Evolutionary conservation across 805 yeast species (phyloP), one percentile per base, ranked within the genome.

Genomic region (Vanderwaltozyma verrucispora): DNA sequence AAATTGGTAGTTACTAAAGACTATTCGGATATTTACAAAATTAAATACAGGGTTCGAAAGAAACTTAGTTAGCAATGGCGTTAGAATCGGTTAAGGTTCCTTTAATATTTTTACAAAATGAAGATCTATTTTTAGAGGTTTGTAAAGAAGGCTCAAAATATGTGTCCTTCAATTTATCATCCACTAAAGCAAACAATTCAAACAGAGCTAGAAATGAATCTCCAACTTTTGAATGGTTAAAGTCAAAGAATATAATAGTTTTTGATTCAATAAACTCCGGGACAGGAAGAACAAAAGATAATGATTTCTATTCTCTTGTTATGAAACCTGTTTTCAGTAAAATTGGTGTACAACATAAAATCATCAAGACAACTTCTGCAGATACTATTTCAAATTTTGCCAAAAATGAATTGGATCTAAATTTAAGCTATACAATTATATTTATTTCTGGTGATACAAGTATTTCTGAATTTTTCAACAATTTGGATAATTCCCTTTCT

Each of bases 401-500:
- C 0, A 24, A 39, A 5, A 25, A 36, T 10, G 4, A 39, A 1
- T 42, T 72, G 6, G 45, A 51, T n/a, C 26, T 35, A 0, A 36
- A 47, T 0, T 25, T 40, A 9, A 32, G 42, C 11, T 51, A 65
- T 18, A 71, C 81, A 1, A 60, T 81, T 9, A 53, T 83, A 2
- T 61, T 87, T 26, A 57, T 88, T 8, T 80, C 94, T 28, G 96
- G 96, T 2, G 96, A 88, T 52, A 87, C 96, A 1, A 77, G 94
- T 1, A 63, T 85, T 5, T 75, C 72, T 35, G 96, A 88, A 54
- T 74, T 88, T 35, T 48, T 85, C 38, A 87, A 87, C 53, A 64
- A 57, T 15, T 53, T 70, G 20, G 51, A 46, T 5, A 16, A 14
- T 5, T 8, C 13, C 14, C 15, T 23, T 7, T 17, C 35, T 23